Conservation (phyloP, 768 basidiomycete genomes). For the Suillus subluteus region DNA sequence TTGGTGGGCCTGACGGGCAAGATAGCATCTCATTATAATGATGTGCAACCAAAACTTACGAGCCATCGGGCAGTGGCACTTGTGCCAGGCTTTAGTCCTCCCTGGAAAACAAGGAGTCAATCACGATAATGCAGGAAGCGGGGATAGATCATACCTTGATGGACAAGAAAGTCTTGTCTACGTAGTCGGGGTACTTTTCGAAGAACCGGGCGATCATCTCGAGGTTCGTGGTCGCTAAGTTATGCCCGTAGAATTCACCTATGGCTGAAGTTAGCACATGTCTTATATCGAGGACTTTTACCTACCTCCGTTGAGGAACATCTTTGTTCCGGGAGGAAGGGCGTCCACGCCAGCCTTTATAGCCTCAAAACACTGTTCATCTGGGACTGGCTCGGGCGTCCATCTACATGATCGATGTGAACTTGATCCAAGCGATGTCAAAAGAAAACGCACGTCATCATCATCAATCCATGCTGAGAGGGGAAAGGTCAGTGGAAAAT, state of each 20-base stretch:
- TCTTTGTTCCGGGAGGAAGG: conserved; percentile 47
- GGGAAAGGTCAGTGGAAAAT: too few species aligned
- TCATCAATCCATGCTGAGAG: conserved; percentile 51
- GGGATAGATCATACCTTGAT: conserved; percentile 29
- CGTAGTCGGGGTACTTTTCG: conserved; percentile 40
- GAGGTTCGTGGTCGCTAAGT: conserved; percentile 46
- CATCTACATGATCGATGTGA: conserved; percentile 32
- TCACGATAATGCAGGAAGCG: neutral
- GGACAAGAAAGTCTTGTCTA: conserved; percentile 39
- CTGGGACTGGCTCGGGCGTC: conserved; percentile 49
- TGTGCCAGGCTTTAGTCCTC: conserved; percentile 18
- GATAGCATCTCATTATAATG: conserved; percentile 15
- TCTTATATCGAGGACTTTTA: neutral
- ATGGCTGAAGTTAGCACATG: neutral
- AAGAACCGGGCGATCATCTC: conserved; percentile 54
- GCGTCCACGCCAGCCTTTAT: conserved; percentile 56
- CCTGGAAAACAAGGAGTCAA: conserved; percentile 17
- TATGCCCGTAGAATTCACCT: conserved; percentile 63
- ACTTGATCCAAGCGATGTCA: neutral
- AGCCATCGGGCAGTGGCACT: neutral
- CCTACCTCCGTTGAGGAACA: conserved; percentile 55
- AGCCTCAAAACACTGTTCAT: conserved; percentile 63
- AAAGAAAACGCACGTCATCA: conserved; percentile 47
- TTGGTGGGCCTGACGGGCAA: conserved; percentile 36
- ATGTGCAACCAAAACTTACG: conserved; percentile 21